A percentile compares a stretch with the other conserved stretches of the same genome.
phyloP scores from a whole-genome alignment of 192 early-diverging fungal genomes.

The Mortierella alpina region DNA sequence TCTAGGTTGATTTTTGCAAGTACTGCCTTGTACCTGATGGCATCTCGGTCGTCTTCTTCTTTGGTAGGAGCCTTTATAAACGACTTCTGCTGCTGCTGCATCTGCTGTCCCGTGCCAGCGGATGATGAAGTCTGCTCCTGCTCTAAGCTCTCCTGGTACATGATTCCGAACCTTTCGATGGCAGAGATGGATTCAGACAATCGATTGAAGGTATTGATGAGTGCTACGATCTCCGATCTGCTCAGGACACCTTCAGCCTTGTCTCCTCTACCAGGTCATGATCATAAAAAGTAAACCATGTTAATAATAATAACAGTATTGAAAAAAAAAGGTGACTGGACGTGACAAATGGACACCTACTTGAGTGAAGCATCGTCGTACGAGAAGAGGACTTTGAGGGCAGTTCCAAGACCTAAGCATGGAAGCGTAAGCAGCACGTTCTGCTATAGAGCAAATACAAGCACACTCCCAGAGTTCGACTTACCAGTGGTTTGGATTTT shows the following conservation, averaged over 20 bases:
- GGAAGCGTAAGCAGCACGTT: background rate
- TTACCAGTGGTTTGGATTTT: constrained; percentile 84
- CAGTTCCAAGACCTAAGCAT: constrained; percentile 88
- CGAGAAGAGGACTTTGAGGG: constrained; percentile 95
- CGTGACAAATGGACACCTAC: constrained; percentile 40
- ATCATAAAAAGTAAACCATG: background rate
- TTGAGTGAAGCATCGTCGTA: constrained; percentile 78
- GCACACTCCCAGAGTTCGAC: background rate
- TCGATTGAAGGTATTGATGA: constrained; percentile 91
- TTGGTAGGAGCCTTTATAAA: constrained; percentile 32
- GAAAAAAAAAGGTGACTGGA: background rate
- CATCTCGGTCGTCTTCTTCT: constrained; percentile 37
- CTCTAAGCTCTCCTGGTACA: constrained; percentile 65
- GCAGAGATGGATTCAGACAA: constrained; percentile 87
- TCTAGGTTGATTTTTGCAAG: constrained; percentile 11
- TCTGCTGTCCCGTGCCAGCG: background rate
- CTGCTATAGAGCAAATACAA: background rate
- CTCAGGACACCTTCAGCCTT: constrained; percentile 66
- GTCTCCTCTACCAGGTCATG: constrained; percentile 50
- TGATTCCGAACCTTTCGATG: constrained; percentile 83
- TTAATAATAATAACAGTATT: background rate
- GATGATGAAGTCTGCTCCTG: constrained; percentile 1
- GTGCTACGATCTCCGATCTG: constrained; percentile 88
- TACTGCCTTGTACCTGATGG: constrained; percentile 25
- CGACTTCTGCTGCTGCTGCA: background rate